phyloP scores from a whole-genome alignment of 2,329 filamentous ascomycete species.

The Tolypocladium capitatum region DNA sequence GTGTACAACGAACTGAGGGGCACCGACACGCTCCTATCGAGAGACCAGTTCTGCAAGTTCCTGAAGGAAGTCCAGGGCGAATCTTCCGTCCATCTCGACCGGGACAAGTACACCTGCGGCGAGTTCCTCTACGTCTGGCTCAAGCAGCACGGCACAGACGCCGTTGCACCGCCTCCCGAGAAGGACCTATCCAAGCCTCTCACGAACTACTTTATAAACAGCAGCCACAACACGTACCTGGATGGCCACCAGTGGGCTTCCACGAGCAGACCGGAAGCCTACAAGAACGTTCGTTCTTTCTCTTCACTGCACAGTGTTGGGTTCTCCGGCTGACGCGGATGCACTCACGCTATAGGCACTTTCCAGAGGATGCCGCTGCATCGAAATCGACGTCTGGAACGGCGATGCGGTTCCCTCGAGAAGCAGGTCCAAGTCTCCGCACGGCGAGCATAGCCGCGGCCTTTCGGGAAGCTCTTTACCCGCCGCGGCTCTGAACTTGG shows the following conservation, averaged over 20 bases:
- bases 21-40: conserved; percentile 15
- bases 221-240: conserved; percentile 89
- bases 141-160: conserved; percentile 28
- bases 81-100: conserved; percentile 16
- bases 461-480: conserved; percentile 34
- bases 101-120: conserved; percentile 29
- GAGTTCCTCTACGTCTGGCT: conserved; percentile 39
- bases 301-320: background rate
- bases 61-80: conserved; percentile 37
- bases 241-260: conserved; percentile 76
- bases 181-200: conserved; percentile 55
- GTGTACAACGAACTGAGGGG: conserved; percentile 34
- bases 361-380: conserved; percentile 67
- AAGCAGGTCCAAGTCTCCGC: conserved; percentile 22
- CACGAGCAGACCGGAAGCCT: conserved; percentile 62
- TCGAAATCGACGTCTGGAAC: conserved; percentile 94
- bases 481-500: conserved; percentile 28
- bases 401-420: conserved; percentile 36
- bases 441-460: conserved; percentile 30
- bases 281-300: conserved; percentile 50
- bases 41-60: conserved; percentile 31
- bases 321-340: background rate
- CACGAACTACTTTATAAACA: conserved; percentile 87
- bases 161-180: conserved; percentile 27
- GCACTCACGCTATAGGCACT: conserved; percentile 41